Base-by-base conservation (phyloP, 345 rosid species). In the Ceriops zippeliana region DNA sequence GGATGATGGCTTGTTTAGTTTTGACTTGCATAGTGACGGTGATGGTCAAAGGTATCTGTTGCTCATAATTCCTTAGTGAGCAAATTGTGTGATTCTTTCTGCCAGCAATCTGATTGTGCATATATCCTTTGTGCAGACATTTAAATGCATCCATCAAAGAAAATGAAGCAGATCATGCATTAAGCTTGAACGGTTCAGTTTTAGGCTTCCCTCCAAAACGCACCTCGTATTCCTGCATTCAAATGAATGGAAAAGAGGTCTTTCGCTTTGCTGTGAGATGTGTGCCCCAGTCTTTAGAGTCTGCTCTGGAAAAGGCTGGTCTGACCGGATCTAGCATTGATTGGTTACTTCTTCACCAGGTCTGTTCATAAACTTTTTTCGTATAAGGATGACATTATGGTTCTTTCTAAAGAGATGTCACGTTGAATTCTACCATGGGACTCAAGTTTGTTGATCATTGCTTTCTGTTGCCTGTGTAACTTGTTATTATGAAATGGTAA, bases 321-420 rank as follows among this genome's bases (percentile, higher is more conserved):
- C 88, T 95, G 35, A 73, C 79, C 15, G 81, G 81, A 66, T 86
- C 98, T 27, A 78, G 63, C 79, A 81, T 95, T 11, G 96, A 91
- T 58, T 95, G 99, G 99, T 84, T 91, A 66, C 86, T 95, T 73
- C 96, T 95, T 70, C 99, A 85, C 77, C 99, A 91, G 96, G 96
- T 90, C 82, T 73, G 66, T 1, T 28, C 16, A 54, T 56, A 0
- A 56, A 10, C 49, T 42, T 42, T 42, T 42, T 42, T 13, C 1
- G 1, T 42, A 2, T 5, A 15, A 42, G 49, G 19, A 42, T 42
- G 15, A 42, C 16, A 42, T 42, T 42, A 42, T 0, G 16, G 16
- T 42, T 3, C 49, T 42, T 42, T 56, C 16, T 21, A 56, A 56
- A 56, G 6, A 56, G 28, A 7, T 5, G 1, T 24, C 30, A 56